These are phyloP conservation scores for Gloeopeniophorella convolvens DNA, from an alignment of 768 basidiomycete genomes.

Conservation along the genomic window DNA sequence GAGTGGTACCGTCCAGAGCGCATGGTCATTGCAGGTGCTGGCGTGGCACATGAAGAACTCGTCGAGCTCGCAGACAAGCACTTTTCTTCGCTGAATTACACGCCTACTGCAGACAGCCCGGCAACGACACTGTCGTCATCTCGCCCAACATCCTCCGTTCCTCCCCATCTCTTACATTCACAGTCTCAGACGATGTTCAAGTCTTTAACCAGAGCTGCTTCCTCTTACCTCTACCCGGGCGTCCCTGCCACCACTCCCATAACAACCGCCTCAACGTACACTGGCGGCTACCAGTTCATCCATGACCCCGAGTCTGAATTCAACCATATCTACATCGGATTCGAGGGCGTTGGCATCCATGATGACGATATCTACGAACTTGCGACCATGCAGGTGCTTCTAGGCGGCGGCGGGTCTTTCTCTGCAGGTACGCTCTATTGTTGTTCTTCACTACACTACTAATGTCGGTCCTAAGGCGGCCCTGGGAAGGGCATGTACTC, in stretches of 20 bases:
- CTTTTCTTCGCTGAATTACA: constrained; percentile 60
- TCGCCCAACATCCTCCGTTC: constrained; percentile 27
- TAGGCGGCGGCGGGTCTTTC: constrained; percentile 95
- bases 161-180: constrained; percentile 51
- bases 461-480: constrained; percentile 49
- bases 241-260: constrained; percentile 19
- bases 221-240: constrained; percentile 54
- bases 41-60: constrained; percentile 84
- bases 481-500: constrained; percentile 99
- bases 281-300: constrained; percentile 76
- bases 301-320: constrained; percentile 61
- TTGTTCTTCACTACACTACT: neutral
- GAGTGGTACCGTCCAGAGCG: constrained; percentile 91
- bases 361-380: constrained; percentile 90
- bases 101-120: constrained; percentile 21
- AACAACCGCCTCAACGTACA: constrained; percentile 47
- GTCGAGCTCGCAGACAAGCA: constrained; percentile 80
- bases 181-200: constrained; percentile 52
- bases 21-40: constrained; percentile 93
- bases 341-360: constrained; percentile 85
- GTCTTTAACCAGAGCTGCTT: constrained; percentile 70
- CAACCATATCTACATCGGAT: constrained; percentile 89
- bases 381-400: constrained; percentile 89
- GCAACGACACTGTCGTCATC: constrained; percentile 26
- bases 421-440: constrained; percentile 59